Evolutionary conservation across 2,329 filamentous ascomycete genomes (phyloP).

Genomic region (Fusarium torulosum): DNA sequence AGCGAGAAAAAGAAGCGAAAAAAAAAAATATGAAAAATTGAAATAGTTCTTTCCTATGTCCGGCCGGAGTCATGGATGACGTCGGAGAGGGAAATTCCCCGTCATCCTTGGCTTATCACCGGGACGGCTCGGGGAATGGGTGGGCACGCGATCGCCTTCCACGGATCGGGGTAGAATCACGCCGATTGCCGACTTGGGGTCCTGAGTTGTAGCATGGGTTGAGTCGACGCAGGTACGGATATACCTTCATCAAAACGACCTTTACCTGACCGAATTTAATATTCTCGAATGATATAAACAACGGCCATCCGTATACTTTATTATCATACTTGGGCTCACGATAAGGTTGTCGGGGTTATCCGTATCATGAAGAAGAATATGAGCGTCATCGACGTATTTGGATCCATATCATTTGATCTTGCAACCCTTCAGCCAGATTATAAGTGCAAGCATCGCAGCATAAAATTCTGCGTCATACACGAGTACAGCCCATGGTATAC

Average conservation of each 20-base stretch:
- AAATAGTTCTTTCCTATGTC: slow-evolving; percentile 22
- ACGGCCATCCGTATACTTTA: background rate
- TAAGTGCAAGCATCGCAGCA: background rate
- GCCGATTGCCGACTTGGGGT: slow-evolving; percentile 22
- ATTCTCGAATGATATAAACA: background rate
- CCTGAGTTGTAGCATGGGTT: background rate
- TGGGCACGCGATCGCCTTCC: slow-evolving; percentile 35
- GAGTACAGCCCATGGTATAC: background rate
- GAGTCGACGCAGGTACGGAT: background rate
- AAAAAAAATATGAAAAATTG: background rate
- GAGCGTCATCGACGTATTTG: background rate
- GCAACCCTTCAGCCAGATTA: background rate
- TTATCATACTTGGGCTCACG: background rate
- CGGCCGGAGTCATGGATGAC: slow-evolving; percentile 38
- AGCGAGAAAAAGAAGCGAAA: background rate
- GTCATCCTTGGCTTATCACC: slow-evolving; percentile 40
- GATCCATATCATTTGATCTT: background rate
- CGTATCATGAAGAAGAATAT: background rate
- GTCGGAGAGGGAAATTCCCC: slow-evolving; percentile 43
- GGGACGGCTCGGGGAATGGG: slow-evolving; percentile 42
- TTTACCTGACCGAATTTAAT: background rate
- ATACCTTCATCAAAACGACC: background rate
- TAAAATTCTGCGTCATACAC: background rate
- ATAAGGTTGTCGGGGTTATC: background rate
- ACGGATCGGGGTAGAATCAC: slow-evolving; percentile 26